Conservation (phyloP, 768 basidiomycete species). For the Boletus rubropictus region DNA sequence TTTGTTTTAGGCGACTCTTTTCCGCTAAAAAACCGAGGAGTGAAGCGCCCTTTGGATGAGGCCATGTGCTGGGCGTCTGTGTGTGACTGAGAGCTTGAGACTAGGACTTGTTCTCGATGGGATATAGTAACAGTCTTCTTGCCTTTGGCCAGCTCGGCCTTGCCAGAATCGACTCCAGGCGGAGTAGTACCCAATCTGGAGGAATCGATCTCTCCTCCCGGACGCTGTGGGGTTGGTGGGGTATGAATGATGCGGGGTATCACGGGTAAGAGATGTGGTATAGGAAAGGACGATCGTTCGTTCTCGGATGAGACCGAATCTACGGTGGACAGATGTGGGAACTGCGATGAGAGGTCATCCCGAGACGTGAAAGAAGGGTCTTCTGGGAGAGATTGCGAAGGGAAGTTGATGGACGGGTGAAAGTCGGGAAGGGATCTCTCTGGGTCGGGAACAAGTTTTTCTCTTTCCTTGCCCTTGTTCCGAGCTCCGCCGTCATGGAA, state of each 20-base stretch:
- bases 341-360: constrained; percentile 9
- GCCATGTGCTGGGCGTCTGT: background rate
- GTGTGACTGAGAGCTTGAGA: constrained; percentile 22
- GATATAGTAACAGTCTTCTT: constrained; percentile 15
- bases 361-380: constrained; percentile 15
- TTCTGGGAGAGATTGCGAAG: constrained; percentile 22
- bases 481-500: constrained; percentile 11
- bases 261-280: constrained; percentile 19
- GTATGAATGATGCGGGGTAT: constrained; percentile 34
- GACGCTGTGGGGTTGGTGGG: constrained; percentile 33
- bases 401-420: constrained; percentile 11
- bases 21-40: constrained; percentile 26
- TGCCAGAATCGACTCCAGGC: constrained; percentile 12
- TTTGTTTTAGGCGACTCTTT: constrained; percentile 24
- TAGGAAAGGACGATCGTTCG: constrained; percentile 25
- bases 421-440: constrained; percentile 7
- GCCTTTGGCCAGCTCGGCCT: constrained; percentile 4
- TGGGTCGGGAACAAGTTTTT: background rate
- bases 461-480: constrained; percentile 28
- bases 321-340: constrained; percentile 20
- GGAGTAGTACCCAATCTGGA: constrained; percentile 1
- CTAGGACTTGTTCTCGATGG: constrained; percentile 25
- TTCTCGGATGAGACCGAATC: constrained; percentile 24
- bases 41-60: constrained; percentile 24
- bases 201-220: constrained; percentile 12